Evolutionary conservation across 163 green algal genomes (phyloP).

Genomic region (Volvox carteri): DNA sequence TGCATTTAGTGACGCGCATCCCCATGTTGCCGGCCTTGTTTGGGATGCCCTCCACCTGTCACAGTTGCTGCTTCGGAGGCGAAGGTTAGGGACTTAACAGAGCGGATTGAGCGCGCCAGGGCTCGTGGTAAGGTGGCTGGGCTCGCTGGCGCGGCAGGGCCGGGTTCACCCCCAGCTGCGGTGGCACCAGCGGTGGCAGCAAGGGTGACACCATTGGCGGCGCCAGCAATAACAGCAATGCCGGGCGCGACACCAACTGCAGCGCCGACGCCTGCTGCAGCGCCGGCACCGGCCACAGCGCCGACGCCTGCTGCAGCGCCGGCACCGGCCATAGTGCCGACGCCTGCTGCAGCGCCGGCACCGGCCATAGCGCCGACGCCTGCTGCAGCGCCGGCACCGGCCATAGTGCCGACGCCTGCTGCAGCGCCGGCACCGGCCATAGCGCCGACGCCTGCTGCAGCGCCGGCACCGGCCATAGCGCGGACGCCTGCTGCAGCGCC

Average conservation of each 20-base stretch:
- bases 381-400: too few species aligned
- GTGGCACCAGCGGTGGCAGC: too few species aligned
- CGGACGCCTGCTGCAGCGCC: background rate
- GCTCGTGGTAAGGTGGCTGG: background rate
- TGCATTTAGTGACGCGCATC: too few species aligned
- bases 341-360: background rate
- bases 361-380: background rate
- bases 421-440: background rate
- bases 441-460: background rate
- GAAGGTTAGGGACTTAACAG: background rate
- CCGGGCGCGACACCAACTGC: too few species aligned
- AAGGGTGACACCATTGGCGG: too few species aligned
- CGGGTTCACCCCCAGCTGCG: background rate
- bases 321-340: too few species aligned
- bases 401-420: background rate
- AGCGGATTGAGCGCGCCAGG: background rate
- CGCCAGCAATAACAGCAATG: too few species aligned
- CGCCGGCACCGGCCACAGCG: background rate
- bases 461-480: background rate
- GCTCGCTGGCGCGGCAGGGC: background rate
- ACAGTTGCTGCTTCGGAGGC: constrained; percentile 12
- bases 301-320: too few species aligned
- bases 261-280: too few species aligned
- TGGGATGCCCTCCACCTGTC: too few species aligned
- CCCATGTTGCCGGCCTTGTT: too few species aligned